Evolutionary conservation across 768 basidiomycete species (phyloP).

Genomic region (Suillus luteus): DNA sequence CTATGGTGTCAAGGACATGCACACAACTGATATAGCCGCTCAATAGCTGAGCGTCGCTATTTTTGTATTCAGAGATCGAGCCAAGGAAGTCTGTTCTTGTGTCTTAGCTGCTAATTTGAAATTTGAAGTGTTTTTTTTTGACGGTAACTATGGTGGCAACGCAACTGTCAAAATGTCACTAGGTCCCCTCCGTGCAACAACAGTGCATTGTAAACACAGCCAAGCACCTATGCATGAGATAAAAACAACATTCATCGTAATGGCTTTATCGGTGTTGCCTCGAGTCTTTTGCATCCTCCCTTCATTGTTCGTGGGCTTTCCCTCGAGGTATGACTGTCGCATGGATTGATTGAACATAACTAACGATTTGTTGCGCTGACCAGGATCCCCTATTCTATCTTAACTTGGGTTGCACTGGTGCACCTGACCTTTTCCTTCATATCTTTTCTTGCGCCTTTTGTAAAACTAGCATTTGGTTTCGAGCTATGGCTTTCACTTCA

Average conservation of each 20-base stretch:
- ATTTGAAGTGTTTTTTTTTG: slow-evolving; percentile 5
- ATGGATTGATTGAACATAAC: background rate
- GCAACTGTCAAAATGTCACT: background rate
- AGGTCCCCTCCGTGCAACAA: background rate
- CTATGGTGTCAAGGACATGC: slow-evolving; percentile 25
- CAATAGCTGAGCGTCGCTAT: background rate
- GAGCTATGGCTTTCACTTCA: background rate
- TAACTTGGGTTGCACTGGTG: slow-evolving; percentile 65
- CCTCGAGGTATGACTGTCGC: background rate
- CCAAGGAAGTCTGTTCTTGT: background rate
- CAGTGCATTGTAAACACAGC: slow-evolving; percentile 3
- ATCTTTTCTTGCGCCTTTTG: background rate
- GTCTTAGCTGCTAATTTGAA: background rate
- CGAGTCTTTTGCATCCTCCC: background rate
- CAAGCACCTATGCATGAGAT: background rate
- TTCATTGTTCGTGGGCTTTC: slow-evolving; percentile 5
- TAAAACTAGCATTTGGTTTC: background rate
- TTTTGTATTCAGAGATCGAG: background rate
- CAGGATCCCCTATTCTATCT: slow-evolving; percentile 1
- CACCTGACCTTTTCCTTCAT: slow-evolving; percentile 41
- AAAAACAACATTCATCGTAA: slow-evolving; percentile 2
- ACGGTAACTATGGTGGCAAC: background rate
- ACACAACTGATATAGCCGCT: background rate
- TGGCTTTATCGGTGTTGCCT: background rate
- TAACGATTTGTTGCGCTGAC: background rate